Evolutionary conservation across 2,329 filamentous ascomycete species (phyloP), one percentile per base, ranked within the genome.

Genomic region (Colletotrichum sp.): DNA sequence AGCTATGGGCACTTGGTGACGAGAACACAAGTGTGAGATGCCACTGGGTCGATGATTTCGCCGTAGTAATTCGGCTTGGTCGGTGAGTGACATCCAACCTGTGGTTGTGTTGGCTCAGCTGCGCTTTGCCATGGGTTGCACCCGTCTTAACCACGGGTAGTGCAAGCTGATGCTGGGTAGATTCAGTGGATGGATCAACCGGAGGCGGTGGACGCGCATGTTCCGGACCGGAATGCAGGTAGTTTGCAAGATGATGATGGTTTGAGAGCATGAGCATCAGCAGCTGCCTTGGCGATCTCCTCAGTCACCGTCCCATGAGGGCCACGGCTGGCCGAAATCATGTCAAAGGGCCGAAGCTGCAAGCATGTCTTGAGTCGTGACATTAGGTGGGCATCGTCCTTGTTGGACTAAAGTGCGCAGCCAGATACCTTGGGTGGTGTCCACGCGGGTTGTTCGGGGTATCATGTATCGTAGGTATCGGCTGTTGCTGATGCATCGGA

Each of bases 341-440:
- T 64, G 18, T 71, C 18, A 52, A 75, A 49, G 62, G 30, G 28
- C 21, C 21, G 32, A 55, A 36, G 52, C 30, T 59, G 72, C 72
- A 55, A 67, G 72, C 55, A 55, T 72, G 60, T 30, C 32, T 72
- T 49, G 63, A 76, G 69, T 68, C 73, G 69, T 64, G 49, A 60
- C 32, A 28, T 57, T 39, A 68, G 63, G 36, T 39, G 26, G 24
- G 55, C 63, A 65, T 34, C 49, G 64, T 30, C 49, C 49, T 49
- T 64, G 49, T 52, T 57, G 32, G 44, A 44, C 30, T 52, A 18
- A 66, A 30, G 44, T 65, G 66, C 57, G 71, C 30, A 44, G 21
- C 36, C 66, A 16, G 39, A 21, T 57, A 32, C 36, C 68, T 49
- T 70, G 67, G 8, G 28, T 62, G 68, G 34, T 59, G 49, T 34